Evolutionary conservation across 805 yeast species (phyloP).

Genomic region (Candida germanica): DNA sequence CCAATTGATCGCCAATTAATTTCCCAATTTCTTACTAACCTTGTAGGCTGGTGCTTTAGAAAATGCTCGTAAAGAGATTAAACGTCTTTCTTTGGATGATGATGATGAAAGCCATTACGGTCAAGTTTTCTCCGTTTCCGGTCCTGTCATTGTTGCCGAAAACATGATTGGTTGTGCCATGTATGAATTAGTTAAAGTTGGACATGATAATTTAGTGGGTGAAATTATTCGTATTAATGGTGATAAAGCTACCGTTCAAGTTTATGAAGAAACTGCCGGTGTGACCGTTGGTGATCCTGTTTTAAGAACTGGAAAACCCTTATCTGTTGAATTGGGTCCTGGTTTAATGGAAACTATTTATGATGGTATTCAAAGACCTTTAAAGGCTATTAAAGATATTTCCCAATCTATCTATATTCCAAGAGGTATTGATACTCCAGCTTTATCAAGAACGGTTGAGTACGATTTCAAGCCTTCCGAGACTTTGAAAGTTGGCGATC

Average conservation of each 20-base stretch:
- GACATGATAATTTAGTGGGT: slow-evolving; percentile 95
- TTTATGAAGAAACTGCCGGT: slow-evolving; percentile 99
- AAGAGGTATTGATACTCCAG: slow-evolving; percentile 97
- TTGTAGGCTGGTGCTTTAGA: slow-evolving; percentile 91
- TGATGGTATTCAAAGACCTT: slow-evolving; percentile 99
- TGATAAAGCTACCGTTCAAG: slow-evolving; percentile 98
- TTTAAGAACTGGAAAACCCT: slow-evolving; percentile 96
- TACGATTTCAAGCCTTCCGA: slow-evolving; percentile 83
- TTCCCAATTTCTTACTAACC: slow-evolving; percentile 1
- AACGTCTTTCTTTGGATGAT: slow-evolving; percentile 75
- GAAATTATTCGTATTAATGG: slow-evolving; percentile 96
- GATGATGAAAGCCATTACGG: slow-evolving; percentile 79
- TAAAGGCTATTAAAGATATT: slow-evolving; percentile 82
- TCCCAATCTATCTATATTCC: slow-evolving; percentile 96
- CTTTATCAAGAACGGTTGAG: slow-evolving; percentile 75
- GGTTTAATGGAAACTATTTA: slow-evolving; percentile 99
- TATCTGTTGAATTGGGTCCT: slow-evolving; percentile 98
- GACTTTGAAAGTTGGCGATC: slow-evolving; percentile 84
- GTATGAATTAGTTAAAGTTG: slow-evolving; percentile 98
- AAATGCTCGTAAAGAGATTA: slow-evolving; percentile 91
- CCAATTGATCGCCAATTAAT: no score
- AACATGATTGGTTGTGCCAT: slow-evolving; percentile 99
- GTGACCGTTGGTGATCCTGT: slow-evolving; percentile 99
- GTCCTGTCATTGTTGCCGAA: slow-evolving; percentile 97
- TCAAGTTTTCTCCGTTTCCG: slow-evolving; percentile 89